Evolutionary conservation across 345 rosid genomes (phyloP), one percentile per base, ranked within the genome.

Genomic region (Acer negundo): DNA sequence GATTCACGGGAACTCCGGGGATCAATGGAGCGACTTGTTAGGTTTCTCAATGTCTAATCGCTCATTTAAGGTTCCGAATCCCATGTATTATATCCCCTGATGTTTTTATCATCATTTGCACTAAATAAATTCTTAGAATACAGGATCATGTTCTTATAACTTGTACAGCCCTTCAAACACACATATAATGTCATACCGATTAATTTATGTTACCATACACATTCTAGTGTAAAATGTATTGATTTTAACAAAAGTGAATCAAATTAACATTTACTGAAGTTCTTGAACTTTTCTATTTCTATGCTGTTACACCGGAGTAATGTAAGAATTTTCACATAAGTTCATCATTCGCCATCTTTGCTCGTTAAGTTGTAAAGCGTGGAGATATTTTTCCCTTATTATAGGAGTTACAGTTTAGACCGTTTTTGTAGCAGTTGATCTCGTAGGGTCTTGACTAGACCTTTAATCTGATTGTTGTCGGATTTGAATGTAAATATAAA

Each of bases 1-100:
- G 77, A 90, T 95, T 66, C 84, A 81, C 9, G 99, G 99, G 17
- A 95, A 95, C 76, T 91, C 94, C 5, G 98, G 99, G 46, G 99
- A 95, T 72, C 99, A 95, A 17, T 95, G 99, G 98, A 95, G 97
- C 56, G 98, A 95, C 82, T 79, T 95, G 81, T 77, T 93, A 75
- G 97, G 97, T 44, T 76, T 84, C 49, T 38, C 87, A 2, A 82
- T 91, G 84, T 89, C 97, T 10, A 65, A 3, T 49, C 92, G 97
- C 20, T 93, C 98, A 3, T 96, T 94, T 86, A 94, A 96, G 86
- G 86, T 92, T 67, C 94, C 98, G 0, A 95, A 96, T 82, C 97
- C 97, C 17, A 91, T 96, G 95, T 93, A 95, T 77, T 89, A 86
- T 68, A 93, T 92, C 67, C 89, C 92, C 61, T 90, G 77, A 83